Percentiles rank a stretch among this genome's conserved stretches.
Conservation (phyloP, 2,329 filamentous ascomycete species). For the Dothideomycetes sp. region DNA sequence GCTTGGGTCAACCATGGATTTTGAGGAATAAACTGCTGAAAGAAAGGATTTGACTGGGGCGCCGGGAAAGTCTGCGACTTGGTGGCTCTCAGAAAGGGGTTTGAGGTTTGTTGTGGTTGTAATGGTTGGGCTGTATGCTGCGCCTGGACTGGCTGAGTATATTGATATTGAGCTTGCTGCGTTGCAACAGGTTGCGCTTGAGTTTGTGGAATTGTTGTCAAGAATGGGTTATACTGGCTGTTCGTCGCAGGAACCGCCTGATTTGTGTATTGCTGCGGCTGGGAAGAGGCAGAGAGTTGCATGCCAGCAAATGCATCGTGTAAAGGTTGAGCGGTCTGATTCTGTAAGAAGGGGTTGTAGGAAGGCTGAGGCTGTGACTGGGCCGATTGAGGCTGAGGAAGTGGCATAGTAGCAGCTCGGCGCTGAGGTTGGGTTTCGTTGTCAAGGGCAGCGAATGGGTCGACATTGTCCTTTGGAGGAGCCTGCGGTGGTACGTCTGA, state of each 20-base stretch:
- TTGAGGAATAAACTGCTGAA: slow-evolving; percentile 12
- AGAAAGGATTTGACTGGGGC: slow-evolving; percentile 18
- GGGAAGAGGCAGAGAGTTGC: slow-evolving; percentile 41
- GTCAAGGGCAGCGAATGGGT: slow-evolving; percentile 36
- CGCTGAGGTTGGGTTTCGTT: slow-evolving; percentile 24
- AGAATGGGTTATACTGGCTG: slow-evolving; percentile 18
- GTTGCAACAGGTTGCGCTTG: slow-evolving; percentile 10
- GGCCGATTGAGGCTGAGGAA: slow-evolving; percentile 14
- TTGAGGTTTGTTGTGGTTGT: slow-evolving; percentile 15
- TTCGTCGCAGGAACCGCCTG: not conserved
- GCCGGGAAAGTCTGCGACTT: slow-evolving; percentile 32
- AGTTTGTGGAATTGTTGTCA: slow-evolving; percentile 11
- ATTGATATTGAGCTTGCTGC: slow-evolving; percentile 12
- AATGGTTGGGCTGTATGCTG: slow-evolving; percentile 12
- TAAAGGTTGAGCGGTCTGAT: slow-evolving; percentile 19
- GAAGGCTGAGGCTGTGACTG: slow-evolving; percentile 26
- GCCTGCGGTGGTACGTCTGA: slow-evolving; percentile 13
- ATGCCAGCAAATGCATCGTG: slow-evolving; percentile 54
- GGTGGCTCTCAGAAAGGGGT: slow-evolving; percentile 33
- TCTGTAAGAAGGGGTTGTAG: slow-evolving; percentile 57
- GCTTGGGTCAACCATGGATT: slow-evolving; percentile 22
- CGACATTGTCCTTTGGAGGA: slow-evolving; percentile 17
- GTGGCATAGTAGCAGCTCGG: slow-evolving; percentile 16
- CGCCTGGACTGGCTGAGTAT: slow-evolving; percentile 12
- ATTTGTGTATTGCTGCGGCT: slow-evolving; percentile 14